Evolutionary conservation across 1,139 yeast species (phyloP).

Genomic region (Diutina catenulata): DNA sequence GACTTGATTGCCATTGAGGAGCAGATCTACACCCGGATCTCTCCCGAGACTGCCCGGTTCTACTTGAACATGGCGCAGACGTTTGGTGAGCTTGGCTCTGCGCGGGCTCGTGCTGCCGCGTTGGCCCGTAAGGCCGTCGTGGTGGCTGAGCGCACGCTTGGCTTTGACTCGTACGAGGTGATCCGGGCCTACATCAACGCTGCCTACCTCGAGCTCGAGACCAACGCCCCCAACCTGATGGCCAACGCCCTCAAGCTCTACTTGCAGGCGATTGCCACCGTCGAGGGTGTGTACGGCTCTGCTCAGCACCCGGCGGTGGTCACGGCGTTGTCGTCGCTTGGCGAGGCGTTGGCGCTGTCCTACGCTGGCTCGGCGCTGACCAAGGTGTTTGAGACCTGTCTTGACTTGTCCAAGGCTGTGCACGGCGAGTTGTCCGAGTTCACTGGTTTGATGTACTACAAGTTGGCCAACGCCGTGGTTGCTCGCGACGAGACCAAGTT

Average conservation of each 20-base stretch:
- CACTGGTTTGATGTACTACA: conserved; percentile 49
- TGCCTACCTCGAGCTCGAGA: conserved; percentile 58
- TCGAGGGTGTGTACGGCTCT: conserved; percentile 3
- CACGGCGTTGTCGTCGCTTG: conserved; percentile 56
- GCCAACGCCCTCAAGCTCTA: conserved; percentile 54
- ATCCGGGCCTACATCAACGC: conserved; percentile 62
- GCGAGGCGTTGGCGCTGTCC: conserved; percentile 44
- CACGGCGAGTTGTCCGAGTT: conserved; percentile 51
- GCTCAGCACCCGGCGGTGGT: conserved; percentile 17
- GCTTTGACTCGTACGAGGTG: conserved; percentile 72
- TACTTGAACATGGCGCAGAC: conserved; percentile 56
- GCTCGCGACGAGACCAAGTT: conserved; percentile 42
- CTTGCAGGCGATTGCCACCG: conserved; percentile 6
- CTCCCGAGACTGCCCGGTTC: conserved; percentile 66
- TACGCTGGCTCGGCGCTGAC: conserved; percentile 26
- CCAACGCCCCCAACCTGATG: conserved; percentile 29
- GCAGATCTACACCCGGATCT: conserved; percentile 75
- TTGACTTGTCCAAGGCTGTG: conserved; percentile 33
- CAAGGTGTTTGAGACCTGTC: conserved; percentile 29
- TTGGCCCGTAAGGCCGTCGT: conserved; percentile 61
- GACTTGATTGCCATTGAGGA: conserved; percentile 70
- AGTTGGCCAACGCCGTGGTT: conserved; percentile 44
- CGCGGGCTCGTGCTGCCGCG: conserved; percentile 45
- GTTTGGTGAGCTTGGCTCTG: conserved; percentile 50
- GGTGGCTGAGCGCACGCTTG: conserved; percentile 69